Base-by-base conservation (phyloP, 345 rosid genomes). In the Mallotus nudiflorus region DNA sequence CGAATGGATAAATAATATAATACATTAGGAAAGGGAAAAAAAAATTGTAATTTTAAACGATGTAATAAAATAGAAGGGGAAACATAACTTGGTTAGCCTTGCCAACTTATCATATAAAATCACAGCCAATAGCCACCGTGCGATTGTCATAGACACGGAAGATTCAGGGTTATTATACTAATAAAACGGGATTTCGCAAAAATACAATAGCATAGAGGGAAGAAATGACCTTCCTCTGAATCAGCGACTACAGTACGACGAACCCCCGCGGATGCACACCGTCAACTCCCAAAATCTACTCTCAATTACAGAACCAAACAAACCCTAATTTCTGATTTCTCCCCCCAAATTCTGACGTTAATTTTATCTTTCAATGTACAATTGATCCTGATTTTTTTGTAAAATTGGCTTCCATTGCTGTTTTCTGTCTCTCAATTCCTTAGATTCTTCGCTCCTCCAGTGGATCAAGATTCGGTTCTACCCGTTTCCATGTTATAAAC, bases 401-500 rank as follows among this genome's bases (percentile, higher is more conserved):
- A 45, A 31, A 42, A 24, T 72, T 46, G n/a, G 35, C 16, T 54
- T 44, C 54, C 31, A 39, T 54, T 50, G 5, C 6, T 13, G 9
- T 64, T 54, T 42, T 31, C n/a, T 15, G 14, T 16, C 35, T 44
- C 9, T 64, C 33, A 15, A 11, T 65, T 64, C 14, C 45, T 3
- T 19, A 4, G 12, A 54, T 40, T 27, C 7, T 25, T 50, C 11
- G 0, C 15, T 20, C n/a, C 13, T 20, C 1, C 19, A 57, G 61
- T 52, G 50, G 77, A 66, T 73, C 66, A 70, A 29, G 48, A 40
- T 19, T 72, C 58, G 22, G 18, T 44, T 65, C 44, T 52, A n/a
- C 19, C 15, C 66, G 29, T 49, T 39, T 59, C 28, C 6, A 14
- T 44, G 52, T 13, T 49, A 27, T 48, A 14, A 37, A 25, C 27